Conservation (phyloP, 768 basidiomycete genomes). For the Auriscalpium orientale region DNA sequence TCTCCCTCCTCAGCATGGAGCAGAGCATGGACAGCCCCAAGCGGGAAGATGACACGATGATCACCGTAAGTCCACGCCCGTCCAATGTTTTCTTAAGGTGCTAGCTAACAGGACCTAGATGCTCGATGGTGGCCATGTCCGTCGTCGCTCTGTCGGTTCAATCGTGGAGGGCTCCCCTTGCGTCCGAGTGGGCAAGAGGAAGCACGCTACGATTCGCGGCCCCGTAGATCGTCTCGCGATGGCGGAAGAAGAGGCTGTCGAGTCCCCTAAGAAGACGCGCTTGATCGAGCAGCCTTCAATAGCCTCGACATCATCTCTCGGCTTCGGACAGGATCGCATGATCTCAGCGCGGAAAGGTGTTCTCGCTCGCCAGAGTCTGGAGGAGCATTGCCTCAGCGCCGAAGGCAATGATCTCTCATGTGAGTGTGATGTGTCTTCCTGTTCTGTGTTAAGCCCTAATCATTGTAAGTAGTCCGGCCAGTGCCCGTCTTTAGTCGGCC, state of each 20-base stretch:
- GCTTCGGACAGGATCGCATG: constrained; percentile 66
- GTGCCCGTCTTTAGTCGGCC: constrained; percentile 45
- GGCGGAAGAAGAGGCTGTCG: constrained; percentile 25
- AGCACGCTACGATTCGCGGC: constrained; percentile 24
- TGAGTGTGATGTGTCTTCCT: constrained; percentile 33
- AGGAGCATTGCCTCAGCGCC: constrained; percentile 56
- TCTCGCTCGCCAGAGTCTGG: constrained; percentile 57
- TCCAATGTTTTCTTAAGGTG: neutral
- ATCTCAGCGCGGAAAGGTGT: constrained; percentile 55
- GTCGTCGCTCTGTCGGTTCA: constrained; percentile 59
- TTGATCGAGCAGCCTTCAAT: constrained; percentile 62
- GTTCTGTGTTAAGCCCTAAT: neutral
- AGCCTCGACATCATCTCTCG: constrained; percentile 51
- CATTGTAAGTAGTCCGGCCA: constrained; percentile 25
- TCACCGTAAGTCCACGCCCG: constrained; percentile 42
- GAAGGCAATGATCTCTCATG: constrained; percentile 55
- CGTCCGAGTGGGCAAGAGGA: constrained; percentile 55
- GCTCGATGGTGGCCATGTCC: constrained; percentile 72
- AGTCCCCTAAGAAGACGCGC: constrained; percentile 37
- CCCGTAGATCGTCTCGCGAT: constrained; percentile 13
- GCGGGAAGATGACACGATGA: constrained; percentile 77
- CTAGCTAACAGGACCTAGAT: constrained; percentile 38
- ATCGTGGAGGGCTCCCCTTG: constrained; percentile 67
- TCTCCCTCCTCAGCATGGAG: constrained; percentile 53
- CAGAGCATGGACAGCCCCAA: constrained; percentile 37